A percentile compares a stretch with the other conserved stretches of the same genome.
Evolutionary conservation across 352 stramenopile genomes (phyloP).

Genomic region (Globisporangium viniferum): DNA sequence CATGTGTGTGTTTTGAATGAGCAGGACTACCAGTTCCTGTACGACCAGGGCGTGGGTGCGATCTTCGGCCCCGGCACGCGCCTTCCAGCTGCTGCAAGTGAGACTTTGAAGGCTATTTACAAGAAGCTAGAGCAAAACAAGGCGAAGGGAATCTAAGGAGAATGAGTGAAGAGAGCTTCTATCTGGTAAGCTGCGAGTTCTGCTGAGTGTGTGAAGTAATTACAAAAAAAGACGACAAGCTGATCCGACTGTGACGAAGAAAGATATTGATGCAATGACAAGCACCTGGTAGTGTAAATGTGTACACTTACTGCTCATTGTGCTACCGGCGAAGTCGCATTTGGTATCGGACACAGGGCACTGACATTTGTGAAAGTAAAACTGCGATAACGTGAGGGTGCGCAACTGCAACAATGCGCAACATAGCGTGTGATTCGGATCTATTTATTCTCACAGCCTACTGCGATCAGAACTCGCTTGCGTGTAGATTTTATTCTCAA

Average conservation of each 20-base stretch:
- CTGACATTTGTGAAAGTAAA: background rate
- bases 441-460: no score
- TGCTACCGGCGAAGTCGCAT: background rate
- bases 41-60: slow-evolving; percentile 88
- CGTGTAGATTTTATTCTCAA: no score
- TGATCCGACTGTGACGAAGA: background rate
- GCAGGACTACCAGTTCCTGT: slow-evolving; percentile 95
- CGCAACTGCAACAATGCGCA: no score
- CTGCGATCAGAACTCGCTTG: no score
- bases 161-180: background rate
- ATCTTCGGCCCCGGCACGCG: slow-evolving; percentile 96
- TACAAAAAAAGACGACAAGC: background rate
- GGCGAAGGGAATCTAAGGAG: slow-evolving; percentile 30
- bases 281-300: background rate
- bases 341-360: background rate
- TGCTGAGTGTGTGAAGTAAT: slow-evolving; percentile 8
- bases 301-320: background rate
- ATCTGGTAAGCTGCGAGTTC: background rate
- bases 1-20: background rate
- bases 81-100: slow-evolving; percentile 78
- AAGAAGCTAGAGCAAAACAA: slow-evolving; percentile 51
- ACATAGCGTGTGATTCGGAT: no score
- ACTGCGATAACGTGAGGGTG: background rate
- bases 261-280: background rate
- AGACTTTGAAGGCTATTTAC: slow-evolving; percentile 50